Percentiles rank a stretch among this genome's conserved stretches.
Conservation (phyloP, 2,329 filamentous ascomycete species). For the Alternaria triticina region DNA sequence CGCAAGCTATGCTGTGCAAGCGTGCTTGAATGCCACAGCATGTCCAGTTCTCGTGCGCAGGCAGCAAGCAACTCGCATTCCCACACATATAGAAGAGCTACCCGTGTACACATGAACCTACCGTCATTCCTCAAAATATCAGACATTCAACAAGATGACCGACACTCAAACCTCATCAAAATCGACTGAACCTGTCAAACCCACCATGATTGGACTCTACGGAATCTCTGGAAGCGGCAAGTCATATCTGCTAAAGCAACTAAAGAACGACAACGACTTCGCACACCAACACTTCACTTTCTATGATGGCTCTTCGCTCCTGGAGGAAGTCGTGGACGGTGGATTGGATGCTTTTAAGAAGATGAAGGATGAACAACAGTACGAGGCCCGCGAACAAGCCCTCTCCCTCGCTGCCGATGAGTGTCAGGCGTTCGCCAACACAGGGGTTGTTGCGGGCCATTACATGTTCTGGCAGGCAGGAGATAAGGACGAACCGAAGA, state of each 20-base stretch:
- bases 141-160: neutral
- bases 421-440: constrained; percentile 42
- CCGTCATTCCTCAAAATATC: neutral
- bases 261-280: constrained; percentile 47
- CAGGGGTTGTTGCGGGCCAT: constrained; percentile 62
- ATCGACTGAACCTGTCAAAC: constrained; percentile 29
- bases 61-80: neutral
- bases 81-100: neutral
- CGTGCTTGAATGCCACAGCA: neutral
- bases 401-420: constrained; percentile 54
- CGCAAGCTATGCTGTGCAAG: neutral
- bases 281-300: constrained; percentile 49
- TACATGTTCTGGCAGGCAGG: constrained; percentile 61
- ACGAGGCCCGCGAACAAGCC: constrained; percentile 35
- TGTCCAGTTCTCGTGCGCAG: neutral
- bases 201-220: constrained; percentile 60
- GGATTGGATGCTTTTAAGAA: constrained; percentile 58
- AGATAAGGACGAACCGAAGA: constrained; percentile 23
- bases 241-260: constrained; percentile 52
- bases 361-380: neutral
- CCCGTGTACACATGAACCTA: neutral
- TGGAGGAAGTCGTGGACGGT: constrained; percentile 53
- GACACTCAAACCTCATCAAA: neutral
- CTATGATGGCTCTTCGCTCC: constrained; percentile 61
- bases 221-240: constrained; percentile 64